Evolutionary conservation across 305 asterid genomes (phyloP).

Genomic region (Fraxinus platypoda): DNA sequence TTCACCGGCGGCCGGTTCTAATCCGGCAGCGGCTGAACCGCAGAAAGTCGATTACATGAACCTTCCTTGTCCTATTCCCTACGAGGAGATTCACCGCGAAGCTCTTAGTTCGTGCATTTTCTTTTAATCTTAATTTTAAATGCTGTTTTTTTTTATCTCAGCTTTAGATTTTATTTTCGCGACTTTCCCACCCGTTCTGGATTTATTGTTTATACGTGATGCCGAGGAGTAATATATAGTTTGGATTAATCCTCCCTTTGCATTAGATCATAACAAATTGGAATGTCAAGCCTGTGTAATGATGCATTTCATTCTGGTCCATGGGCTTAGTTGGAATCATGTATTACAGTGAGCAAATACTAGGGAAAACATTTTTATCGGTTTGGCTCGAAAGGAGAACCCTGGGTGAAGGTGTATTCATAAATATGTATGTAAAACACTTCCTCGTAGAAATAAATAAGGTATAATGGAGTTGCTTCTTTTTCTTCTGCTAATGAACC

Average conservation of each 20-base stretch:
- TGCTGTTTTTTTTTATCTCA: not conserved
- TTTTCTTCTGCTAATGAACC: not conserved
- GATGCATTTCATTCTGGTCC: not conserved
- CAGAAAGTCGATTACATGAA: conserved; percentile 63
- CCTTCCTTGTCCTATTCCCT: conserved; percentile 91
- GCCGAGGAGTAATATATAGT: not conserved
- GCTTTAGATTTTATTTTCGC: not conserved
- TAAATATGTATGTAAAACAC: not conserved
- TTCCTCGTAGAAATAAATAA: not conserved
- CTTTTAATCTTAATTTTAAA: not conserved
- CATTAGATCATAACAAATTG: conserved; percentile 4
- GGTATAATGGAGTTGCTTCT: not conserved
- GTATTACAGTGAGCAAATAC: not conserved
- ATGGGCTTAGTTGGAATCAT: not conserved
- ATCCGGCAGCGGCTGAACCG: conserved; percentile 42
- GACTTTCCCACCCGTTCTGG: not conserved
- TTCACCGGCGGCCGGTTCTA: conserved; percentile 39
- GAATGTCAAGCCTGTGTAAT: not conserved
- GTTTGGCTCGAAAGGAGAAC: not conserved
- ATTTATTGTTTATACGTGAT: not conserved
- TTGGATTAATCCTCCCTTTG: not conserved
- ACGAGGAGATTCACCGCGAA: conserved; percentile 97
- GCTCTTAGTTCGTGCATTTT: conserved; percentile 66
- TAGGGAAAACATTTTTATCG: not conserved
- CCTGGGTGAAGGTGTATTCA: not conserved